These are phyloP conservation scores for Centrapalus pauciflorus DNA, from an alignment of 129 eudicot genomes.

Conservation along the genomic window DNA sequence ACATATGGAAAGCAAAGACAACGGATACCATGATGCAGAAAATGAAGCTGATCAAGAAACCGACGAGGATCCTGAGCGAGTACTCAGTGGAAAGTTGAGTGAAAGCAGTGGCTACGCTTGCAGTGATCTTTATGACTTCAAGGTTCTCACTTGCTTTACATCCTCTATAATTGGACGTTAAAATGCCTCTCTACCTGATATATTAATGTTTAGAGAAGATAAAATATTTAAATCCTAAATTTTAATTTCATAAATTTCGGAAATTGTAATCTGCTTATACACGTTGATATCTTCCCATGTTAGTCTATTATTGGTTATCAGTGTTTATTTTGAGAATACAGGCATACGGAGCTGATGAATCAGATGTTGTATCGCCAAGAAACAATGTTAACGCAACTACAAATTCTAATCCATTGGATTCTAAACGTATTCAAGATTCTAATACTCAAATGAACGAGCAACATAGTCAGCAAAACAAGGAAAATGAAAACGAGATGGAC, in stretches of 20 bases:
- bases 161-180: not conserved
- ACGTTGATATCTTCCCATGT: not conserved
- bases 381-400: conserved; percentile 22
- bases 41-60: conserved; percentile 67
- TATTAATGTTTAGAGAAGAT: too few species aligned
- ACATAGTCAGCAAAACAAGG: conserved; percentile 29
- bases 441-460: conserved; percentile 35
- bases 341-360: conserved; percentile 68
- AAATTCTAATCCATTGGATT: conserved; percentile 40
- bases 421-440: conserved; percentile 26
- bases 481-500: conserved; percentile 36
- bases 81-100: conserved; percentile 79
- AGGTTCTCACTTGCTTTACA: conserved; percentile 42
- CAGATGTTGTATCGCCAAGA: conserved; percentile 57
- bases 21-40: conserved; percentile 85
- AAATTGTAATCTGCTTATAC: not conserved
- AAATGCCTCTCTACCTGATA: too few species aligned
- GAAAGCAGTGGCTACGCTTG: conserved; percentile 86
- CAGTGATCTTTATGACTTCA: conserved; percentile 82
- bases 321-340: conserved; percentile 20
- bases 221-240: not conserved
- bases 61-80: conserved; percentile 63
- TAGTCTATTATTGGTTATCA: not conserved
- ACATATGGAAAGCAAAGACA: conserved; percentile 41
- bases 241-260: not conserved